Conservation (phyloP, 441 rosid species). For the Erodium trifolium region DNA sequence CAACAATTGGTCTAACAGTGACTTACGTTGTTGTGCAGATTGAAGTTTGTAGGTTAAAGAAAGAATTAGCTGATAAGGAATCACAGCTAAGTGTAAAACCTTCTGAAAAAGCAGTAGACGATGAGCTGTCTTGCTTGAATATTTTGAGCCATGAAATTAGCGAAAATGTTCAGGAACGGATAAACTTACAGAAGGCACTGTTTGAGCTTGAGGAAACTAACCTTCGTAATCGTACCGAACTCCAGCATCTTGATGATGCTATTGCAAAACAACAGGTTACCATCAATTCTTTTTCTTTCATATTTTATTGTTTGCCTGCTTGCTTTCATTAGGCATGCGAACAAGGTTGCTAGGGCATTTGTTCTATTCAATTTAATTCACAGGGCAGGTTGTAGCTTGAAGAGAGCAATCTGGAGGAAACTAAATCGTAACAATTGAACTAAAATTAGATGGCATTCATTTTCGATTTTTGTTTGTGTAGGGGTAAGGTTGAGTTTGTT, state of each 20-base stretch:
- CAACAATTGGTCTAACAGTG: slow-evolving; percentile 1
- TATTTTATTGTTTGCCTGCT: not conserved
- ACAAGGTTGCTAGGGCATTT: not conserved
- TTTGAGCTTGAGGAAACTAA: slow-evolving; percentile 91
- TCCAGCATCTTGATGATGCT: slow-evolving; percentile 81
- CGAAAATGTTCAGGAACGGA: slow-evolving; percentile 92
- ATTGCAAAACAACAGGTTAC: slow-evolving; percentile 78
- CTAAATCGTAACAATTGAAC: too few relatives aligned
- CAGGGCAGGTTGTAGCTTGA: not conserved
- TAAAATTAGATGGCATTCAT: not conserved
- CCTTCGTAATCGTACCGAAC: slow-evolving; percentile 63
- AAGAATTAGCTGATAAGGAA: slow-evolving; percentile 83
- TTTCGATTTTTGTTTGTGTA: not conserved
- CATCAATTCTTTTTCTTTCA: not conserved
- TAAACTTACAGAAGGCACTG: slow-evolving; percentile 86
- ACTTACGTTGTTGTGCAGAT: slow-evolving; percentile 36
- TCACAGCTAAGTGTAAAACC: slow-evolving; percentile 64
- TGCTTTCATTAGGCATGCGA: not conserved
- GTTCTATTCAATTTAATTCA: not conserved
- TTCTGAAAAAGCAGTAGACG: slow-evolving; percentile 64
- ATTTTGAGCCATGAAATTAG: slow-evolving; percentile 81
- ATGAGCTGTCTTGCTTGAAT: slow-evolving; percentile 86
- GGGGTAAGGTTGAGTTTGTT: not conserved
- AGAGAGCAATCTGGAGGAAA: not conserved
- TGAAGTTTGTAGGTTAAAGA: slow-evolving; percentile 74